phyloP scores from a whole-genome alignment of 805 yeast genomes.

The Nakazawaea ernobii region DNA sequence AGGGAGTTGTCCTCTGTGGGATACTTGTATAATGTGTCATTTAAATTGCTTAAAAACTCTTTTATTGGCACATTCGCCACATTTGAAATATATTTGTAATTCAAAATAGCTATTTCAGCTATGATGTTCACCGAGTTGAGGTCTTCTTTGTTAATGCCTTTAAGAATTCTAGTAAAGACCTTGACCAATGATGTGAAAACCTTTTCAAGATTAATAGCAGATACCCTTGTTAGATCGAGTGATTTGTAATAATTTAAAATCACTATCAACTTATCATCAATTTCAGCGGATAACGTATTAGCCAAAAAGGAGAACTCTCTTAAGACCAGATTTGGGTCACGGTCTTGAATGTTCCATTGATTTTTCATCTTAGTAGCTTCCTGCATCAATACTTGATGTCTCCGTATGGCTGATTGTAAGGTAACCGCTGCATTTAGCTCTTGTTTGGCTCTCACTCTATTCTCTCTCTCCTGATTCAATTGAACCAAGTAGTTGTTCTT shows the following conservation, averaged over 20 bases:
- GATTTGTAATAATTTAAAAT: not conserved
- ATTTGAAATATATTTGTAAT: slow-evolving; percentile 13
- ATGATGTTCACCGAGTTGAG: not conserved
- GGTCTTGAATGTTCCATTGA: slow-evolving; percentile 19
- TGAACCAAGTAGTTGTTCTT: slow-evolving; percentile 47
- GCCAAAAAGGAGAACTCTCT: slow-evolving; percentile 14
- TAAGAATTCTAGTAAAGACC: slow-evolving; percentile 13
- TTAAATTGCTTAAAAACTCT: not conserved
- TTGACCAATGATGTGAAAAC: slow-evolving; percentile 5
- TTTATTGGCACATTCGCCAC: slow-evolving; percentile 3
- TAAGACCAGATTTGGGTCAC: slow-evolving; percentile 25
- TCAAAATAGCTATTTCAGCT: slow-evolving; percentile 12
- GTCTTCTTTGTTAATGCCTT: slow-evolving; percentile 1
- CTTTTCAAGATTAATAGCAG: slow-evolving; percentile 3
- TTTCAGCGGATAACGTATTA: slow-evolving; percentile 2
- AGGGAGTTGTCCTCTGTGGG: not conserved
- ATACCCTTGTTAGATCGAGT: slow-evolving; percentile 5
- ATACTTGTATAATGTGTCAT: not conserved
- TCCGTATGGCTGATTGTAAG: slow-evolving; percentile 46
- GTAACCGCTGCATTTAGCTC: slow-evolving; percentile 41
- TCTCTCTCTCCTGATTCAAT: slow-evolving; percentile 60
- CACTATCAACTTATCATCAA: slow-evolving; percentile 8
- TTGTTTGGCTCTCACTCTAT: slow-evolving; percentile 51
- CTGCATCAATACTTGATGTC: slow-evolving; percentile 27
- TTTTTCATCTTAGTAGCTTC: slow-evolving; percentile 18